A percentile compares a stretch with the other conserved stretches of the same genome.
These are phyloP conservation scores for Oryza glaberrima DNA, from an alignment of 176 grass and related monocot species.

Conservation along the genomic window DNA sequence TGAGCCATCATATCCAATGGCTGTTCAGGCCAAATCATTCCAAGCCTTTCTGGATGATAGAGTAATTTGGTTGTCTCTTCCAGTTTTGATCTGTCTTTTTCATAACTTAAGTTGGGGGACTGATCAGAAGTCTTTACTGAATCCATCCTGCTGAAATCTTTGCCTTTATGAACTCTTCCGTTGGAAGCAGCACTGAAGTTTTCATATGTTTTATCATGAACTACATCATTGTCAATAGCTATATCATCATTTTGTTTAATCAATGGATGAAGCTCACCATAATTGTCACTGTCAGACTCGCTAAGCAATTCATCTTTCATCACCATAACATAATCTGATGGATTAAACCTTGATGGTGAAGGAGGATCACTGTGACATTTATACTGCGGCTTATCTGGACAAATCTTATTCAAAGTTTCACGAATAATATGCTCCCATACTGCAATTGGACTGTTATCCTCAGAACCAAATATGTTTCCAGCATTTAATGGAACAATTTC, in stretches of 20 bases:
- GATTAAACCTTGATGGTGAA: constrained; percentile 66
- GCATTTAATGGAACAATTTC: constrained; percentile 88
- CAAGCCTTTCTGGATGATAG: constrained; percentile 46
- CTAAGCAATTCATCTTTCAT: constrained; percentile 54
- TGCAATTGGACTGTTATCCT: constrained; percentile 63
- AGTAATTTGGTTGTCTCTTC: constrained; percentile 31
- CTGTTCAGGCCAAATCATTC: constrained; percentile 66
- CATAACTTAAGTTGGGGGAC: constrained; percentile 34
- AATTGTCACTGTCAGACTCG: constrained; percentile 59
- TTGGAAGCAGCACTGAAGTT: background rate
- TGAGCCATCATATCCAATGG: constrained; percentile 52
- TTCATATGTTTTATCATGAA: background rate
- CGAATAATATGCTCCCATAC: constrained; percentile 85
- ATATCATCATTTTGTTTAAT: constrained; percentile 23
- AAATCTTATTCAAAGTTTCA: constrained; percentile 67
- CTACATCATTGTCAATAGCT: constrained; percentile 22
- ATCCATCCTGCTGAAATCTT: constrained; percentile 25
- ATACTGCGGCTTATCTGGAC: constrained; percentile 50
- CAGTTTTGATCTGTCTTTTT: constrained; percentile 2
- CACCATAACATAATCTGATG: constrained; percentile 50
- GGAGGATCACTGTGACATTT: constrained; percentile 65
- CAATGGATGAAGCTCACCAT: constrained; percentile 50
- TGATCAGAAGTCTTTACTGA: constrained; percentile 28
- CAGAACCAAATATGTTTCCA: constrained; percentile 75
- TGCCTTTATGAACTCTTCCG: background rate